Base-by-base conservation (phyloP, 345 rosid species). In the Triadica sebifera region DNA sequence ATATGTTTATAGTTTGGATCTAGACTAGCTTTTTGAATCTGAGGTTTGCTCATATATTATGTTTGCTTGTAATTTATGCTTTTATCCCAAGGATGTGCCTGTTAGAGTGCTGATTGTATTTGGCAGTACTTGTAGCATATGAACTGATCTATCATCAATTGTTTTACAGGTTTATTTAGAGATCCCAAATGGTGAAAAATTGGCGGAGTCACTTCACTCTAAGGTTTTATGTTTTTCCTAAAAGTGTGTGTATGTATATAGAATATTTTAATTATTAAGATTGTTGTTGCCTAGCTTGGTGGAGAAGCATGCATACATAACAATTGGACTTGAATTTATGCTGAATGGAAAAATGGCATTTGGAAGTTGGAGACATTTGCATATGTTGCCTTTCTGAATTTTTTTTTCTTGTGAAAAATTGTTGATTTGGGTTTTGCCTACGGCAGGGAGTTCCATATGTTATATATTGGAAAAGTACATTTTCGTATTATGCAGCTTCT, bases 401-500 rank as follows among this genome's bases (percentile, higher is more conserved):
- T 43, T 39, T 55, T n/a, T 46, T 74, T 70, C 3, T 51, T 6
- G 0, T 41, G 39, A 59, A 52, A 41, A 49, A 51, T 77, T 63
- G 52, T 51, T 75, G 39, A 75, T 37, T 73, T 37, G 9, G n/a
- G 61, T 65, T 39, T 68, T 83, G 56, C 55, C 46, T 65, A 60
- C 77, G 72, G 78, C 91, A 94, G 98, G 99, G 99, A 63, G 88
- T 91, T 81, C 89, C 93, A 51, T 88, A 91, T 69, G 91, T 93
- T 76, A 89, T 95, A 75, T 90, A 89, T 75, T 95, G 99, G 99
- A 84, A 84, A 83, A 73, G 70, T 69, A 49, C 84, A 46, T 78
- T 89, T 77, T 86, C 99, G 6, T 78, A 55, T 65, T 89, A 87
- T 81, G 89, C 84, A 51, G 92, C 94, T 74, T 82, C 89, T 74